Conservation (phyloP, 1,139 yeast genomes). For the Magnusiomyces magnusii region DNA sequence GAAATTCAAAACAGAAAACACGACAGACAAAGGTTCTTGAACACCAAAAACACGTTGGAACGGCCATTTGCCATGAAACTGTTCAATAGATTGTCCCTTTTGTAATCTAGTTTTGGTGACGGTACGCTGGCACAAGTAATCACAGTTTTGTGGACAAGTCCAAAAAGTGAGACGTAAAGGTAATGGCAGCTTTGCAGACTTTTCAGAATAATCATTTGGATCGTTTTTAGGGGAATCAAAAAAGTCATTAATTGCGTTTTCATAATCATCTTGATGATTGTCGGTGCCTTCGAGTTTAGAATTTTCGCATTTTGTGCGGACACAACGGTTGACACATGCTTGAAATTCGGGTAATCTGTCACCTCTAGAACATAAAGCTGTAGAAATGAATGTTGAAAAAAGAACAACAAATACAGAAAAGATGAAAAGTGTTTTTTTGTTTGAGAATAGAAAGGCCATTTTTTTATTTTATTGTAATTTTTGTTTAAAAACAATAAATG, state of each 20-base stretch:
- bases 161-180: slow-evolving; percentile 51
- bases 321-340: slow-evolving; percentile 59
- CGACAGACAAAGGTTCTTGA: slow-evolving; percentile 77
- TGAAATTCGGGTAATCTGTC: slow-evolving; percentile 65
- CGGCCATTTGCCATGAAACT: slow-evolving; percentile 98
- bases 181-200: slow-evolving; percentile 38
- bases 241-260: no score
- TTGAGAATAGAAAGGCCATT: no score
- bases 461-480: no score
- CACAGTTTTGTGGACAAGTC: slow-evolving; percentile 81
- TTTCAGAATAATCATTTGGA: no score
- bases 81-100: slow-evolving; percentile 49
- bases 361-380: slow-evolving; percentile 37
- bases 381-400: background rate
- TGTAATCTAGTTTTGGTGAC: slow-evolving; percentile 50
- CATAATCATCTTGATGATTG: no score
- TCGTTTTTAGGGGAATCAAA: no score
- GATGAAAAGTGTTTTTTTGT: background rate
- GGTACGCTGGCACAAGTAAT: slow-evolving; percentile 79
- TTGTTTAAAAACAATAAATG: no score
- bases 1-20: slow-evolving; percentile 75
- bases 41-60: slow-evolving; percentile 63
- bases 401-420: background rate
- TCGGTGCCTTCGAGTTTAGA: no score
- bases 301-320: slow-evolving; percentile 31